Evolutionary conservation across 495 filamentous ascomycete species (phyloP), one percentile per base, ranked within the genome.

Genomic region (Penicillium coprophilum): DNA sequence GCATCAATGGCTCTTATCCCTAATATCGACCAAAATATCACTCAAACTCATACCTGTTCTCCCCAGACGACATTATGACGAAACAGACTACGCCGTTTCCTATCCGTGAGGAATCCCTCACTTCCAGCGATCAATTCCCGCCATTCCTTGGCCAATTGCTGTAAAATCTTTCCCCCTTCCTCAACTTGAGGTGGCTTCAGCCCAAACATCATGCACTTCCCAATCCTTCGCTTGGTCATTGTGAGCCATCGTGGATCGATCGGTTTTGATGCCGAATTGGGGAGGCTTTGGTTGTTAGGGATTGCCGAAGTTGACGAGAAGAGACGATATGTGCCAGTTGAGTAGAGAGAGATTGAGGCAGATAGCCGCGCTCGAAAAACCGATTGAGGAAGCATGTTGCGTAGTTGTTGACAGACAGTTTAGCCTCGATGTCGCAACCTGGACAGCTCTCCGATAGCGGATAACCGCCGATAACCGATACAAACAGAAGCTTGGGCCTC

Each of bases 11-110:
- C 5, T n/a, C 23, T 38, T 13, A 30, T 34, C 43, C 15, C 27
- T 46, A 23, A 20, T 15, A n/a, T 7, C 24, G 2, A 21, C 19
- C 31, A 34, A 11, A 45, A 49, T 47, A 23, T 54, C 15, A 41
- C 46, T 28, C 50, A 39, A 31, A 3, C 43, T 24, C 68, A 44
- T 80, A 89, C 92, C 90, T 92, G 91, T 75, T 97, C 93, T 31
- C 91, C 92, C 92, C 91, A 96, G 0, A 85, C 87, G 20, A 97
- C 86, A 67, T 80, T 76, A 62, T 91, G 85, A n/a, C 82, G 69
- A 56, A 82, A 85, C 38, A 95, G 66, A 4, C 90, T 89, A 50
- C 82, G 77, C 27, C 87, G 73, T 53, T 80, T 77, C 48, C 79
- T 78, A 17, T 80, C 83, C 0, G 88, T 87, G 56, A 97, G 65